phyloP scores from a whole-genome alignment of 495 filamentous ascomycete genomes.

The Aspergillus sparsus region DNA sequence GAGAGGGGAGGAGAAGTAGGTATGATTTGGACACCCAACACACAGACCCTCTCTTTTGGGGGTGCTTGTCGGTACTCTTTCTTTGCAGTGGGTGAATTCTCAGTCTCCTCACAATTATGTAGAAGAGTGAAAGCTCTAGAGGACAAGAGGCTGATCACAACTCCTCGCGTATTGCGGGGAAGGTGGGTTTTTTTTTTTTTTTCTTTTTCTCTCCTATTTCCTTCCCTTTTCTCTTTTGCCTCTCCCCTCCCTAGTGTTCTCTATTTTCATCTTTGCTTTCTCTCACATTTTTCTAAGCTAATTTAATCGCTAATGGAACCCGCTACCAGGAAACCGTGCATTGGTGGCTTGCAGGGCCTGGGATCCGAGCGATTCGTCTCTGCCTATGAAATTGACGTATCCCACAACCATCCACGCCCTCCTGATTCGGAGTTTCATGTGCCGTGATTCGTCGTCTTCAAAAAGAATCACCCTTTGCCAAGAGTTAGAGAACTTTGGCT shows the following conservation, averaged over 20 bases:
- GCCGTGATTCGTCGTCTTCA: background rate
- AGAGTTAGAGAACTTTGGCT: background rate
- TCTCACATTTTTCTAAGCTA: background rate
- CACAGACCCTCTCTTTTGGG: conserved; percentile 12
- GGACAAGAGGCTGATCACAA: conserved; percentile 7
- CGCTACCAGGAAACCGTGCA: conserved; percentile 18
- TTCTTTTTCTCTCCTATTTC: conserved; percentile 15
- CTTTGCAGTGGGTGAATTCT: background rate
- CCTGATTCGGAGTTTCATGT: conserved; percentile 4
- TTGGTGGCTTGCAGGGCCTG: conserved; percentile 16
- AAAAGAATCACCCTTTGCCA: background rate
- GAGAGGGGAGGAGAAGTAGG: conserved; percentile 10
- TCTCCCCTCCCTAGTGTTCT: background rate
- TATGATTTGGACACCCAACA: conserved; percentile 1
- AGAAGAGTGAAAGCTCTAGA: background rate
- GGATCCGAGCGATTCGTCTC: conserved; percentile 11
- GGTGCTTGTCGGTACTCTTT: background rate
- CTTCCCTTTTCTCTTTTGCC: background rate
- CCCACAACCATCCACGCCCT: conserved; percentile 10
- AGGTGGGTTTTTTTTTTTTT: conserved; percentile 6
- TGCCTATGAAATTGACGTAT: conserved; percentile 18
- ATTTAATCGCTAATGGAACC: background rate
- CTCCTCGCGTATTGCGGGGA: conserved; percentile 24
- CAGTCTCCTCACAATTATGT: background rate
- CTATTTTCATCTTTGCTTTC: background rate